These are phyloP conservation scores for Ambrosia trifida DNA, from an alignment of 129 eudicot species.

Conservation along the genomic window DNA sequence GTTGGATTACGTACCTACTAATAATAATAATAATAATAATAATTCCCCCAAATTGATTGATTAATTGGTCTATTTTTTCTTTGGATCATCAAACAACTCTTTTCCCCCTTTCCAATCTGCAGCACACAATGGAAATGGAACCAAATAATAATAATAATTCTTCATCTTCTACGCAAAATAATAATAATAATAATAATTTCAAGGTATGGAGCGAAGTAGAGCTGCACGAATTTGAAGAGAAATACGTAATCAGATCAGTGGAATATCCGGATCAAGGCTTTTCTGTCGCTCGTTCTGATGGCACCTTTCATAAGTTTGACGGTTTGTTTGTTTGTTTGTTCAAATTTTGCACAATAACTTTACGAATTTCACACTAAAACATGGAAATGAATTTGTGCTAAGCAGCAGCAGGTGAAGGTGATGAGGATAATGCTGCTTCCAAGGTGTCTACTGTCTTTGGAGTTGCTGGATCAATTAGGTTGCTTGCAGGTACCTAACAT, in stretches of 20 bases:
- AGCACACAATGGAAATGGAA: constrained; percentile 42
- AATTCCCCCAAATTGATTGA: no score
- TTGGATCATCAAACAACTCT: no score
- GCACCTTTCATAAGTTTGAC: constrained; percentile 51
- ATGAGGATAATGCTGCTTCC: constrained; percentile 44
- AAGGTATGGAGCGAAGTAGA: constrained; percentile 63
- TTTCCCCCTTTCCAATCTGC: no score
- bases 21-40: no score
- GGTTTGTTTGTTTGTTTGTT: constrained; percentile 38
- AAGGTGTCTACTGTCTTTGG: constrained; percentile 71
- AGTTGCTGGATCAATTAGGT: constrained; percentile 87
- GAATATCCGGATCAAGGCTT: constrained; percentile 69
- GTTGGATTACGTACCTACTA: no score
- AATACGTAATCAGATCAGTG: constrained; percentile 55
- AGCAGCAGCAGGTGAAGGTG: constrained; percentile 58
- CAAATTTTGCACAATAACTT: neutral
- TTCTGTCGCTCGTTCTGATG: constrained; percentile 58
- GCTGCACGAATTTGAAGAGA: constrained; percentile 64
- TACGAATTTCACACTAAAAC: constrained; percentile 15
- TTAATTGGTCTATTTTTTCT: no score
- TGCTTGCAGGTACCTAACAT: constrained; percentile 75
- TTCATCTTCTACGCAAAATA: constrained; percentile 11
- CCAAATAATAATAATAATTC: neutral
- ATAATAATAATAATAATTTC: constrained; percentile 33
- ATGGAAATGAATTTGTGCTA: constrained; percentile 2